A percentile compares a stretch with the other conserved stretches of the same genome.
Conservation (phyloP, 495 filamentous ascomycete genomes). For the Zalerion maritima region DNA sequence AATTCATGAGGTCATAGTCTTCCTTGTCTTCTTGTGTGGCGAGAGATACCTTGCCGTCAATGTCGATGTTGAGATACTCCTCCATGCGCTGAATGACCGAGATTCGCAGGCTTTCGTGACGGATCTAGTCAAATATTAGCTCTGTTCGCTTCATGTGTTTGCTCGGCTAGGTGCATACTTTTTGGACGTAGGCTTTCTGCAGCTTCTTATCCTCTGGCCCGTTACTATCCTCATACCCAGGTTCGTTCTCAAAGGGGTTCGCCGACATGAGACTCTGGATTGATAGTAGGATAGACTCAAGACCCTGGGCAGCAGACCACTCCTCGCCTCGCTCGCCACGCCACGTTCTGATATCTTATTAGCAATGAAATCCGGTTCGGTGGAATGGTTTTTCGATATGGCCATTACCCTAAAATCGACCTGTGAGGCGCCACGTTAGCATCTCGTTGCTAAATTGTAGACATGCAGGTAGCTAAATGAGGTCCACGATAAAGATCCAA, state of each 20-base stretch:
- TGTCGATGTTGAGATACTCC: constrained; percentile 51
- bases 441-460: constrained; percentile 1
- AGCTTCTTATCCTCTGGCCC: constrained; percentile 53
- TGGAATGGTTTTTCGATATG: neutral
- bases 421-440: constrained; percentile 33
- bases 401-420: constrained; percentile 73
- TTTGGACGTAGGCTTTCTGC: constrained; percentile 69
- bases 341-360: constrained; percentile 62
- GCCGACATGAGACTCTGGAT: constrained; percentile 91
- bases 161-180: constrained; percentile 36
- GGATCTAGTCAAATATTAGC: constrained; percentile 43
- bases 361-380: constrained; percentile 6
- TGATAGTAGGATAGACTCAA: constrained; percentile 87
- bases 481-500: neutral
- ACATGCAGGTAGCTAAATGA: constrained; percentile 7
- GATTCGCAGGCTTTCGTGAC: constrained; percentile 79
- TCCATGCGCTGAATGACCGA: constrained; percentile 79
- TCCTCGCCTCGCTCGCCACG: constrained; percentile 75
- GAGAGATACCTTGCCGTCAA: constrained; percentile 28
- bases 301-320: constrained; percentile 89
- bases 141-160: neutral
- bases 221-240: constrained; percentile 70
- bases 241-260: constrained; percentile 94
- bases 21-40: constrained; percentile 31
- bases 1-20: constrained; percentile 29